These are phyloP conservation scores for Coemansia sp. DNA, from an alignment of 192 early-diverging fungal species.

Conservation along the genomic window DNA sequence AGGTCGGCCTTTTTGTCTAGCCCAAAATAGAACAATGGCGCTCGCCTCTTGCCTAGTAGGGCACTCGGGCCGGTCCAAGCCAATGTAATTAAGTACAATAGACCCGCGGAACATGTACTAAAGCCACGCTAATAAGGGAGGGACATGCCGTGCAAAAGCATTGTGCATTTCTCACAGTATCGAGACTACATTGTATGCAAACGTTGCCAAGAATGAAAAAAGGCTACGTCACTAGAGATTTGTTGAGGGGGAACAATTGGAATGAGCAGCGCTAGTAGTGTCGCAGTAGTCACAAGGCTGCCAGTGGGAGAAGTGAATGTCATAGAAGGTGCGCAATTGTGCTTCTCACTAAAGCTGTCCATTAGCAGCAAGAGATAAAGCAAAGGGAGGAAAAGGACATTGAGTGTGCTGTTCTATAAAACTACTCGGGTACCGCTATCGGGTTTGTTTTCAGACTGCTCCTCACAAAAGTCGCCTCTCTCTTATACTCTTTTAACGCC, in stretches of 20 bases:
- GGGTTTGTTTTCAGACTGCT: background rate
- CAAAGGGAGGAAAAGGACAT: background rate
- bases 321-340: background rate
- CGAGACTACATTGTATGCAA: background rate
- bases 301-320: background rate
- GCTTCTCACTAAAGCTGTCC: background rate
- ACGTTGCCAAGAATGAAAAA: constrained; percentile 3
- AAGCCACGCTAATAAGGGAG: background rate
- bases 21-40: background rate
- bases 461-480: background rate
- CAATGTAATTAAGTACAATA: background rate
- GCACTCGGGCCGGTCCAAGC: background rate
- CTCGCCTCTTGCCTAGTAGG: background rate
- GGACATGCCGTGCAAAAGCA: background rate
- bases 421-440: background rate
- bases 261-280: background rate
- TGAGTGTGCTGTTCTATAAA: background rate
- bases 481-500: background rate
- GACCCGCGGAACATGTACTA: background rate
- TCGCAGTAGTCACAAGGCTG: constrained; percentile 1
- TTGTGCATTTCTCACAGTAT: constrained; percentile 1
- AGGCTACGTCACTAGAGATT: background rate
- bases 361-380: background rate
- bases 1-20: background rate
- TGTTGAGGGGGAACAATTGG: background rate